These are phyloP conservation scores for Aspergillaceae sp. DNA, from an alignment of 2,329 filamentous ascomycete genomes.

Conservation along the genomic window DNA sequence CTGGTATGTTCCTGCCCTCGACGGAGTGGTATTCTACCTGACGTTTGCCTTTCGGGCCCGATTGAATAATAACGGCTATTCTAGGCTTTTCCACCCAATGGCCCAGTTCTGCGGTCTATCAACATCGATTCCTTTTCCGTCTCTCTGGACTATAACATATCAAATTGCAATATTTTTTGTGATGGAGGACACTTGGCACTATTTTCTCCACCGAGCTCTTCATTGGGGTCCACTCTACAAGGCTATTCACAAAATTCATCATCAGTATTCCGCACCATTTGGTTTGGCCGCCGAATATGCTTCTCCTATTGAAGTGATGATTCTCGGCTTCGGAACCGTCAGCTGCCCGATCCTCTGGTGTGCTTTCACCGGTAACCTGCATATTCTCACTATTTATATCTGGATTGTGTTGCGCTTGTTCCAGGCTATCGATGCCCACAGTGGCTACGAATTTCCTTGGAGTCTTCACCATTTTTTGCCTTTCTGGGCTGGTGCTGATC, in stretches of 20 bases:
- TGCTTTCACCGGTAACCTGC: constrained; percentile 72
- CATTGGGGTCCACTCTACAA: constrained; percentile 96
- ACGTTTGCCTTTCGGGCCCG: constrained; percentile 2
- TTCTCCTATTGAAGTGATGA: constrained; percentile 93
- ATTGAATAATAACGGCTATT: neutral
- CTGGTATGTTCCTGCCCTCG: constrained; percentile 48
- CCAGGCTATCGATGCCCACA: constrained; percentile 96
- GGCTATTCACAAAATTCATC: constrained; percentile 96
- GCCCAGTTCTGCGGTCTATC: constrained; percentile 85
- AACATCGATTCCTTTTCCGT: constrained; percentile 82
- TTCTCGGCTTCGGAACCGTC: constrained; percentile 80
- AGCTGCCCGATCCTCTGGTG: constrained; percentile 76
- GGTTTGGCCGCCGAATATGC: constrained; percentile 95
- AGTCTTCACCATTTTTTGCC: constrained; percentile 89
- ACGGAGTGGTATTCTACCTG: constrained; percentile 3
- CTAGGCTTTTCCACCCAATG: constrained; percentile 84
- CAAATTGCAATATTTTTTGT: constrained; percentile 94
- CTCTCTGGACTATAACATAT: constrained; percentile 73
- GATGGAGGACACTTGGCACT: constrained; percentile 95
- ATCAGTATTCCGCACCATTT: constrained; percentile 96
- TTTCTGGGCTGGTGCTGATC: constrained; percentile 94
- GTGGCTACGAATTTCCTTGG: constrained; percentile 98
- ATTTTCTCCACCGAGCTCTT: constrained; percentile 87
- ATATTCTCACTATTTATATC: constrained; percentile 94
- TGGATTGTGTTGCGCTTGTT: constrained; percentile 92